A percentile compares a stretch with the other conserved stretches of the same genome.
Conservation (phyloP, 805 yeast species). For the Danielia oregonensis region DNA sequence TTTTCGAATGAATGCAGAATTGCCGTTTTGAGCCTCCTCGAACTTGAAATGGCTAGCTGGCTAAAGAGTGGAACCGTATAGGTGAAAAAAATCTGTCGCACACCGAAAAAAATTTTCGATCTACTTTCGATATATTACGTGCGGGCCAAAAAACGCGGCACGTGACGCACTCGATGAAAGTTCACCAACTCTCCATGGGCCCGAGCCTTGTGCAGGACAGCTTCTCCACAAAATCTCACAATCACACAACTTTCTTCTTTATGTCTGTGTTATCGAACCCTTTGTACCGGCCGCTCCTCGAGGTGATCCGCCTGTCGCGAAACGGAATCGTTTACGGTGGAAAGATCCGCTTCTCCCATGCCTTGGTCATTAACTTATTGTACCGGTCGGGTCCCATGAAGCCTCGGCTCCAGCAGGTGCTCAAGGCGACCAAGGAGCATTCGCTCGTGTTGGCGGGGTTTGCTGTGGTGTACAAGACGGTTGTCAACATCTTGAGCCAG, state of each 20-base stretch:
- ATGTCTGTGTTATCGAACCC: slow-evolving; percentile 21
- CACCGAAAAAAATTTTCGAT: no score
- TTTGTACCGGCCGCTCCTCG: slow-evolving; percentile 29
- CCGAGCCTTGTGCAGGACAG: slow-evolving; percentile 1
- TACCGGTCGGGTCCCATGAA: slow-evolving; percentile 49
- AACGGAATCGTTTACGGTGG: slow-evolving; percentile 61
- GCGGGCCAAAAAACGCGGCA: no score
- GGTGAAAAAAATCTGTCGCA: no score
- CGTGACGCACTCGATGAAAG: no score
- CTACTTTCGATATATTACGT: no score
- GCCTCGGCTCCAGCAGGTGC: slow-evolving; percentile 44
- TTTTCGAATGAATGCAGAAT: no score
- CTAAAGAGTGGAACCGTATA: no score
- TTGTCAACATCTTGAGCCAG: slow-evolving; percentile 25
- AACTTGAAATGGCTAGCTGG: no score
- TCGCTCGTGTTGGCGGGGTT: slow-evolving; percentile 53
- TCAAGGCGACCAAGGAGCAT: slow-evolving; percentile 52
- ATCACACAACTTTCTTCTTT: slow-evolving; percentile 4
- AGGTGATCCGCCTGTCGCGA: slow-evolving; percentile 33
- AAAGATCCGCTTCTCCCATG: slow-evolving; percentile 58
- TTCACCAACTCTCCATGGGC: no score
- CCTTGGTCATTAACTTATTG: slow-evolving; percentile 56
- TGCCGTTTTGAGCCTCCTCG: no score
- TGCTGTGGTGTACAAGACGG: slow-evolving; percentile 50
- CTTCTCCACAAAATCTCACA: slow-evolving; percentile 4